Evolutionary conservation across 116 monocot species (phyloP).

Genomic region (Posidonia oceanica): DNA sequence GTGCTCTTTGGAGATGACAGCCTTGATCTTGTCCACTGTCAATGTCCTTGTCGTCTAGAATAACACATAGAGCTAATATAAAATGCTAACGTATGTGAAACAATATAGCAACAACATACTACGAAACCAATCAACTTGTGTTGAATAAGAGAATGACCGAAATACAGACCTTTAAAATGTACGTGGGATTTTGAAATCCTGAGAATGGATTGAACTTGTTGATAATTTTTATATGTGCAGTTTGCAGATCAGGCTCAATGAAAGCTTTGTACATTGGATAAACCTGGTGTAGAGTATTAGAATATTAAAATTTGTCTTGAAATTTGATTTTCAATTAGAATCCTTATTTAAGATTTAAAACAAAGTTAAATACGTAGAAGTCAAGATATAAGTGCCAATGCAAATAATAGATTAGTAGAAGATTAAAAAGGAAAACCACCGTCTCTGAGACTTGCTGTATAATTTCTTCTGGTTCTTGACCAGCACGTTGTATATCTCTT

Average conservation of each 20-base stretch:
- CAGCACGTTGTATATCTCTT: conserved; percentile 97
- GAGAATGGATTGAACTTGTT: conserved; percentile 99
- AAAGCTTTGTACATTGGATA: conserved; percentile 99
- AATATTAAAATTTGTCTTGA: no score
- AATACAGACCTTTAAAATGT: conserved; percentile 82
- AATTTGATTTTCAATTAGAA: background rate
- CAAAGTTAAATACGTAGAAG: background rate
- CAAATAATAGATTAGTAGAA: background rate
- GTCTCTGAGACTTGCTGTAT: conserved; percentile 99
- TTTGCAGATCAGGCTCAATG: conserved; percentile 95
- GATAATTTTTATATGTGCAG: conserved; percentile 95
- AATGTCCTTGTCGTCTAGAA: conserved; percentile 63
- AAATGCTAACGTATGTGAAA: background rate
- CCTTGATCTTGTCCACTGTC: conserved; percentile 67
- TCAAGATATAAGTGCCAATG: no score
- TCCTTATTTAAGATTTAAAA: background rate
- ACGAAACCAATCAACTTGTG: background rate
- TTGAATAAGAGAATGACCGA: background rate
- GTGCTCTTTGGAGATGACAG: conserved; percentile 47
- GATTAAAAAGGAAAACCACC: conserved; percentile 24
- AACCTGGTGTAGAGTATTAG: conserved; percentile 32
- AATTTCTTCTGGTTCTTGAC: conserved; percentile 99
- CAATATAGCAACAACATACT: background rate
- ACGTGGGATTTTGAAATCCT: conserved; percentile 98
- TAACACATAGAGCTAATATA: conserved; percentile 13